A percentile compares a stretch with the other conserved stretches of the same genome.
Evolutionary conservation across 2,329 filamentous ascomycete species (phyloP).

Genomic region (Pseudopyricularia javanii): DNA sequence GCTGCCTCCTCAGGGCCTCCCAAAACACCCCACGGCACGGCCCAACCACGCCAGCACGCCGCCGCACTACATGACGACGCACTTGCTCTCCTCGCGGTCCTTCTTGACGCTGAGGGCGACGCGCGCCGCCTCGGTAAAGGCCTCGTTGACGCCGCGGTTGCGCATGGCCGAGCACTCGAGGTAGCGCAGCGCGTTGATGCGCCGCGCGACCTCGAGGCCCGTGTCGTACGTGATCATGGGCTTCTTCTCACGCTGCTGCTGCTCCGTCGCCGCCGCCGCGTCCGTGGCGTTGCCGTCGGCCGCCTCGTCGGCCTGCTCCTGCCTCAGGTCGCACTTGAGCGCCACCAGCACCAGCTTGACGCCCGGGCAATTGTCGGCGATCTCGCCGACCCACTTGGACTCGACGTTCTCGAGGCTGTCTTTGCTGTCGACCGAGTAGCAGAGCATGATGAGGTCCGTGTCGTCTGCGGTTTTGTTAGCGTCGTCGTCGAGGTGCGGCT

Average conservation of each 20-base stretch:
- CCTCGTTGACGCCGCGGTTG: constrained; percentile 95
- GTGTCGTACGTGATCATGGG: constrained; percentile 82
- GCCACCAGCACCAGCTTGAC: constrained; percentile 97
- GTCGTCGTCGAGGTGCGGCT: too few species aligned
- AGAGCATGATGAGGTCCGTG: constrained; percentile 97
- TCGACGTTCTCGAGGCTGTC: constrained; percentile 98
- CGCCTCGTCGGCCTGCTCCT: constrained; percentile 94
- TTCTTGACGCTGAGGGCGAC: constrained; percentile 70
- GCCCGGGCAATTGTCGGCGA: constrained; percentile 95
- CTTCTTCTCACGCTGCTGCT: constrained; percentile 42
- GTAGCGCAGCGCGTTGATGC: constrained; percentile 87
- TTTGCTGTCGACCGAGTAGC: constrained; percentile 95
- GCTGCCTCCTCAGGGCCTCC: not conserved
- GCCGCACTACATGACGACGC: constrained; percentile 42
- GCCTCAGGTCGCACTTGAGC: constrained; percentile 91
- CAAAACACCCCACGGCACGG: not conserved
- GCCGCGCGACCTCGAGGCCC: constrained; percentile 79
- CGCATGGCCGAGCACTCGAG: constrained; percentile 97
- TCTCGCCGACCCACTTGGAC: constrained; percentile 98
- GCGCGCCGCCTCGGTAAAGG: constrained; percentile 92
- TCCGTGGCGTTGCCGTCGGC: constrained; percentile 29
- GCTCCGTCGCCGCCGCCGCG: constrained; percentile 12
- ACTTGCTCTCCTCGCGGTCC: constrained; percentile 50
- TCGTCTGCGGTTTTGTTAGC: constrained; percentile 98
- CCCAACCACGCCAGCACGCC: not conserved